These are phyloP conservation scores for Exophiala sideris DNA, from an alignment of 2,329 filamentous ascomycete genomes.

Conservation along the genomic window DNA sequence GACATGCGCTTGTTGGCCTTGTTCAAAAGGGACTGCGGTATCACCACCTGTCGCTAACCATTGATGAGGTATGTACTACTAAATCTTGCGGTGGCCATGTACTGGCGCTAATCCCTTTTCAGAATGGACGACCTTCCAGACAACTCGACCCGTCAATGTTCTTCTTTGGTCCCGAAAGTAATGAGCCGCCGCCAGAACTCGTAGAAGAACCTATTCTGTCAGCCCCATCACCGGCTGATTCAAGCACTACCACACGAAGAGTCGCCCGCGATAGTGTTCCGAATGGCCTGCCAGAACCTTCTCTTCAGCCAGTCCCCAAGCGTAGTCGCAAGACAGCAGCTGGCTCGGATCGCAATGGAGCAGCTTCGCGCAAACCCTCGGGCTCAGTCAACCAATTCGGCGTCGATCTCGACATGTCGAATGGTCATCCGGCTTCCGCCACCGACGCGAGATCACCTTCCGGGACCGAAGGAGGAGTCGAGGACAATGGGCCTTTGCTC, in stretches of 20 bases:
- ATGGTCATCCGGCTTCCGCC: constrained; percentile 24
- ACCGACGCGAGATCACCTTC: constrained; percentile 25
- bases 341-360: constrained; percentile 33
- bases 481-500: constrained; percentile 34
- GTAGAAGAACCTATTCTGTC: constrained; percentile 26
- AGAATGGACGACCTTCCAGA: constrained; percentile 28
- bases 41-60: constrained; percentile 40
- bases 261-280: constrained; percentile 34
- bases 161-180: constrained; percentile 47
- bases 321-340: constrained; percentile 30
- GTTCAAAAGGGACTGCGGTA: constrained; percentile 62
- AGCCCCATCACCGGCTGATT: constrained; percentile 32
- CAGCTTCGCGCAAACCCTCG: constrained; percentile 29
- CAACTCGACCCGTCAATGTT: constrained; percentile 38
- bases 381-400: constrained; percentile 33
- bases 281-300: constrained; percentile 37
- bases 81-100: not conserved
- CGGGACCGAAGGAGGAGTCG: constrained; percentile 36
- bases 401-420: constrained; percentile 25
- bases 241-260: constrained; percentile 31
- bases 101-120: constrained; percentile 17
- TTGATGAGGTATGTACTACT: constrained; percentile 44
- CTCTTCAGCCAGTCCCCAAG: constrained; percentile 32
- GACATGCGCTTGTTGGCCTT: constrained; percentile 58
- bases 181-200: constrained; percentile 29